Evolutionary conservation across 2,329 filamentous ascomycete genomes (phyloP), one percentile per base, ranked within the genome.

Genomic region (Pochonia chlamydosporia): DNA sequence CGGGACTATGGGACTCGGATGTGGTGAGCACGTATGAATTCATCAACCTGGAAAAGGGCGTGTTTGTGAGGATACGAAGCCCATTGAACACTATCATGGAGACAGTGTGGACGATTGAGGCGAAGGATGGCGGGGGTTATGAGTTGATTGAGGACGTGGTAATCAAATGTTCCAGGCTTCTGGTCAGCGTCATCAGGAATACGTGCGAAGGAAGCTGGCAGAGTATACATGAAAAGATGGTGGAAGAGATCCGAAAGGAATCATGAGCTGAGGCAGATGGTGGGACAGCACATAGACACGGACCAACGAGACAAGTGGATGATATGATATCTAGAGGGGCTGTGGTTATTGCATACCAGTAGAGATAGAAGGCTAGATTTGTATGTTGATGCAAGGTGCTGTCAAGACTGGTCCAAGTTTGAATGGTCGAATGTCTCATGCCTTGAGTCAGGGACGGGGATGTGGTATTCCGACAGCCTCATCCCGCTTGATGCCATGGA

Each of bases 21-120:
- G 72, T 80, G 6, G 67, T 74, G 44, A 79, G 75, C 63, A 71
- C 60, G 5, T 76, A 77, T 56, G 76, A 80, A 61, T 74, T 80
- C 50, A 71, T 74, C 16, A 62, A 77, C 51, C 62, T 74, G 16
- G 63, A 63, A n/a, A 65, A 60, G 24, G 78, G 78, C 16, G 55
- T 76, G 6, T 79, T 78, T 57, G 72, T 76, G 36, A 63, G 76
- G 9, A 72, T 79, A 46, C 65, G 63, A 37, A 74, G 73, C 35
- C 76, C 77, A 18, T 55, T 81, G 59, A 69, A 66, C 39, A 64
- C 78, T 28, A 61, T 73, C 3, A 73, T 81, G 67, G 77, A 81
- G 59, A 77, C 76, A 14, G 56, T 68, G 14, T 81, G 77, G 77
- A 61, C 68, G 51, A 57, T 66, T 37, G 56, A 58, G 30, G 66